Evolutionary conservation across 495 filamentous ascomycete genomes (phyloP).

Genomic region (Oidiodendron maius): DNA sequence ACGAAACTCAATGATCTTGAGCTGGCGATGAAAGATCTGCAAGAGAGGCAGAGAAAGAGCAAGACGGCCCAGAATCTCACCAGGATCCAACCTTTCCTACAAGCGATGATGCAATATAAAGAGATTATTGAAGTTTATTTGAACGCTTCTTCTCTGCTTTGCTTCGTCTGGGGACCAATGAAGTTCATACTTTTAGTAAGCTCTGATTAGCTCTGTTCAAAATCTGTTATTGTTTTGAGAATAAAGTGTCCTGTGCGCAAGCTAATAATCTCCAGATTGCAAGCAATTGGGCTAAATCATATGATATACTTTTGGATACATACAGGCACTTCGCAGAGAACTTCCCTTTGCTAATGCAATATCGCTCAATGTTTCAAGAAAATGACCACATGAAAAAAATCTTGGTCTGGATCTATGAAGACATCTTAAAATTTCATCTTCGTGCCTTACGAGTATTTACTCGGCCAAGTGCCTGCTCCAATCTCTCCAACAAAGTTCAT

Average conservation of each 20-base stretch:
- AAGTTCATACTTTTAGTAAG: slow-evolving; percentile 25
- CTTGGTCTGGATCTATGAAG: slow-evolving; percentile 34
- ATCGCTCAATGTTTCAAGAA: slow-evolving; percentile 25
- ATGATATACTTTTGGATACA: slow-evolving; percentile 35
- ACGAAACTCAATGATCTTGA: slow-evolving; percentile 11
- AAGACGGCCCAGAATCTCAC: slow-evolving; percentile 30
- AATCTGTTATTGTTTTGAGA: too few species aligned
- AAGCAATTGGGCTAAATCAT: slow-evolving; percentile 14
- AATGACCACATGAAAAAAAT: slow-evolving; percentile 24
- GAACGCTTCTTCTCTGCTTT: slow-evolving; percentile 25
- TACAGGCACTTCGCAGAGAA: slow-evolving; percentile 34
- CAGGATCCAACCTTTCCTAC: slow-evolving; percentile 31
- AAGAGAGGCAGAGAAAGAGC: slow-evolving; percentile 26
- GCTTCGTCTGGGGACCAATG: slow-evolving; percentile 35
- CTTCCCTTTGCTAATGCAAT: slow-evolving; percentile 30
- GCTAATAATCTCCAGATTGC: slow-evolving; percentile 3
- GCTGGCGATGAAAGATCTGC: slow-evolving; percentile 23
- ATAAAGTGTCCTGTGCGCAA: too few species aligned
- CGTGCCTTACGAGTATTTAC: slow-evolving; percentile 28
- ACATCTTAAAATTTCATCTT: slow-evolving; percentile 38
- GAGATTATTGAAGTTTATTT: slow-evolving; percentile 30
- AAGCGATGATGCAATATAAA: slow-evolving; percentile 34
- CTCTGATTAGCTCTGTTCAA: too few species aligned
- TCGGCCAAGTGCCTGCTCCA: neutral
- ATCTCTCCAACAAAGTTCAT: too few species aligned